A percentile compares a stretch with the other conserved stretches of the same genome.
These are phyloP conservation scores for Penicillium cinerascens DNA, from an alignment of 495 filamentous ascomycete genomes.

Conservation along the genomic window DNA sequence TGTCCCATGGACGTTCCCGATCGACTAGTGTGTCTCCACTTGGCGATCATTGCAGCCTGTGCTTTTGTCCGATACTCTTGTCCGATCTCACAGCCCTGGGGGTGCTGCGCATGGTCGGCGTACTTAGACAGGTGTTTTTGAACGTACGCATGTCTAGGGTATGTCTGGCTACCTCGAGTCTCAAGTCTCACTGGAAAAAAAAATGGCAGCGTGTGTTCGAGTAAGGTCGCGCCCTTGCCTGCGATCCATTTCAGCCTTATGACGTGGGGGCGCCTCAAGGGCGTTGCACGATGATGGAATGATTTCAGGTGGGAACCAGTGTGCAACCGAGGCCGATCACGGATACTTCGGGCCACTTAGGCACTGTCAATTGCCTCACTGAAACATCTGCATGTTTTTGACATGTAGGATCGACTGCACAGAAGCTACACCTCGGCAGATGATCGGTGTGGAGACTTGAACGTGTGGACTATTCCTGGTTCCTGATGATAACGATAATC, in stretches of 20 bases:
- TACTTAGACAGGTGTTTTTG: not conserved
- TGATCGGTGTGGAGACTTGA: not conserved
- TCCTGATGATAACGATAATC: not conserved
- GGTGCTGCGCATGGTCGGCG: not conserved
- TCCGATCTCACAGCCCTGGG: not conserved
- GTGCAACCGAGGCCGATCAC: not conserved
- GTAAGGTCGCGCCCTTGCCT: slow-evolving; percentile 5
- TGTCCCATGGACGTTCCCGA: slow-evolving; percentile 1
- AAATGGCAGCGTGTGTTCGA: not conserved
- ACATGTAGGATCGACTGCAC: not conserved
- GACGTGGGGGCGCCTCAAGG: slow-evolving; percentile 13
- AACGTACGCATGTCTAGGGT: not conserved
- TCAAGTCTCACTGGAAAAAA: not conserved
- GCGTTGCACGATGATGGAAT: not conserved
- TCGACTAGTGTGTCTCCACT: not conserved
- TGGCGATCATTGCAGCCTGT: slow-evolving; percentile 1
- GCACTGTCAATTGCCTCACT: not conserved
- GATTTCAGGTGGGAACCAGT: not conserved
- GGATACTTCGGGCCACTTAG: not conserved
- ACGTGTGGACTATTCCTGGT: not conserved
- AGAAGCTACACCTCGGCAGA: not conserved
- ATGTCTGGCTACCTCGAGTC: not conserved
- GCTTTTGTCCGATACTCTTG: not conserved
- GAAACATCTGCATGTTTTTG: not conserved
- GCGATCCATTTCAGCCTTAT: slow-evolving; percentile 22